Base-by-base conservation (phyloP, 1,139 yeast species). In the Suhomyces taliae region DNA sequence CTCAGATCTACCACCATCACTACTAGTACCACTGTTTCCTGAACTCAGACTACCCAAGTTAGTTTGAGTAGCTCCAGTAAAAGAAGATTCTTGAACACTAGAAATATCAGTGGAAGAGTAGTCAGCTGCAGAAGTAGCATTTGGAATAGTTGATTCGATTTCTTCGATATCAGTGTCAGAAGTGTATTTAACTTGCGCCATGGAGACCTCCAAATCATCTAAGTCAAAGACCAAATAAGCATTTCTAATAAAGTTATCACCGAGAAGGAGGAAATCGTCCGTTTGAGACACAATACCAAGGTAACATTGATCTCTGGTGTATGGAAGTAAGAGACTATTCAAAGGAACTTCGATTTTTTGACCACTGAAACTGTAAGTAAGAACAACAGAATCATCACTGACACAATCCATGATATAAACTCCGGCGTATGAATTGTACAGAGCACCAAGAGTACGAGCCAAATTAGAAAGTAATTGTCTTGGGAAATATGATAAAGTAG, bases 211-310 rank as follows among this genome's bases (percentile, higher is more conserved):
- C 45, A 70, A 66, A 52, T 78, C 79, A 32, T 86, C 90, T 53
- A 89, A 69, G 64, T 90, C 95, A 57, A 79, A 89, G 38, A 89
- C 96, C 46, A 84, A 80, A 61, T 90, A 90, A 8, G 88, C 90
- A 44, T 80, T 74, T 50, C 89, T 76, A 57, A 90, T 68, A 66
- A 89, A 83, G 32, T 84, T 78, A 64, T 88, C 96, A 40, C 97
- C 97, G 11, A 89, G 52, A 37, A 65, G 59, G 39, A 69, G 53
- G 50, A 60, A 67, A 36, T 47, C 48, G 1, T 29, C 38, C 9
- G 27, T 15, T 52, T 67, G 73, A 10, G 55, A 54, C 37, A 68
- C 47, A 33, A 70, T 53, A 7, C 74, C 75, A 44, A 72, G 63
- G 37, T 52, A 51, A 54, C 77, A 72, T 8, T 39, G 34, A 55